Evolutionary conservation across 2,329 filamentous ascomycete genomes (phyloP).

Genomic region (Colletotrichum abscissum): DNA sequence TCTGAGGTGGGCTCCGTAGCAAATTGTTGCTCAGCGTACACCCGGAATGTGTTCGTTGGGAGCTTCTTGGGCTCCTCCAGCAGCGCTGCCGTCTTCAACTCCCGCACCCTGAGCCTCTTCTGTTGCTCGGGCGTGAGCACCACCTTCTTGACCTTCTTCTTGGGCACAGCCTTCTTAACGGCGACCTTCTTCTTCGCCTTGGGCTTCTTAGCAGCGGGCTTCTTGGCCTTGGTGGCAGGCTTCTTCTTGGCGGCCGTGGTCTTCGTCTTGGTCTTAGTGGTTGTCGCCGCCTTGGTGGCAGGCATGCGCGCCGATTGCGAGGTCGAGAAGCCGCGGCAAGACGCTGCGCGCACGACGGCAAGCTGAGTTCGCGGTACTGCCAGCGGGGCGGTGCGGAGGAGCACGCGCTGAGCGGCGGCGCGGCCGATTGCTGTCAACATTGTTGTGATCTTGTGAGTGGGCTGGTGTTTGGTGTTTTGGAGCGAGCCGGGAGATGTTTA

Average conservation of each 20-base stretch:
- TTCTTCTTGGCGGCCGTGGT: constrained; percentile 40
- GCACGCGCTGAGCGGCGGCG: constrained; percentile 49
- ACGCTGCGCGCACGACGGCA: constrained; percentile 31
- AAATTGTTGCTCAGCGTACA: constrained; percentile 44
- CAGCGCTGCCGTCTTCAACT: constrained; percentile 55
- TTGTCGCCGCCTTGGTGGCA: constrained; percentile 39
- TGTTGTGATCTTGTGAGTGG: constrained; percentile 40
- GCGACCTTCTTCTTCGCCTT: constrained; percentile 34
- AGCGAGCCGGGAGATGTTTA: background rate
- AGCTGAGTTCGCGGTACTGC: constrained; percentile 36
- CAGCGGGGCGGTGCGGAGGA: constrained; percentile 38
- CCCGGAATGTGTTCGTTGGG: constrained; percentile 47
- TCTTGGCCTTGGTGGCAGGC: constrained; percentile 39
- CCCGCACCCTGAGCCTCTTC: constrained; percentile 44
- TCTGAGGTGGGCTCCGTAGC: background rate
- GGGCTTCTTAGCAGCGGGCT: constrained; percentile 30
- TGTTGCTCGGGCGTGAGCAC: constrained; percentile 51
- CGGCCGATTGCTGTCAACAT: constrained; percentile 58
- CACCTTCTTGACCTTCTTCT: constrained; percentile 50
- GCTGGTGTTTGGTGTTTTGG: constrained; percentile 7
- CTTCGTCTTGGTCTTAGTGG: constrained; percentile 39
- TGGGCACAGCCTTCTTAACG: constrained; percentile 42
- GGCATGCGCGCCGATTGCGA: constrained; percentile 44
- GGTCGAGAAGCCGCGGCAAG: constrained; percentile 45
- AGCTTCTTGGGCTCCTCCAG: constrained; percentile 50